Conservation (phyloP, 768 basidiomycete species). For the Daedaleopsis sinensis region DNA sequence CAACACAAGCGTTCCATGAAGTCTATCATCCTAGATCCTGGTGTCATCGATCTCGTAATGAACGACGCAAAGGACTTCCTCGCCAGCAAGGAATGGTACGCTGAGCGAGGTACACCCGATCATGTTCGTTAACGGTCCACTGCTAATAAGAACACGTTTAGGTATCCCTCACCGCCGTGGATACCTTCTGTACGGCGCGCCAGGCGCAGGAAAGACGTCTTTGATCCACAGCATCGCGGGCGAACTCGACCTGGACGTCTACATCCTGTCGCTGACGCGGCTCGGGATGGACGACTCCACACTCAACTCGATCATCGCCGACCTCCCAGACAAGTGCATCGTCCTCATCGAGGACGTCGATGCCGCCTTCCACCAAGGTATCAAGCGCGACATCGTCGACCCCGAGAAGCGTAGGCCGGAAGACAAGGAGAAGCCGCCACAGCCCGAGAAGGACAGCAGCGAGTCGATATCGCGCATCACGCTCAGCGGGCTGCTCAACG, state of each 20-base stretch:
- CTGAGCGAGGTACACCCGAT: constrained; percentile 53
- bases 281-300: constrained; percentile 63
- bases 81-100: constrained; percentile 70
- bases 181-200: constrained; percentile 74
- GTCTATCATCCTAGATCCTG: constrained; percentile 76
- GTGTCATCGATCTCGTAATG: constrained; percentile 66
- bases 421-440: background rate
- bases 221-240: constrained; percentile 78
- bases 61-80: constrained; percentile 76
- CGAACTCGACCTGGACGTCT: constrained; percentile 76
- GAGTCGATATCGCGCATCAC: constrained; percentile 45
- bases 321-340: constrained; percentile 72
- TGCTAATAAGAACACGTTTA: background rate
- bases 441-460: constrained; percentile 2
- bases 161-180: constrained; percentile 82
- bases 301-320: constrained; percentile 59
- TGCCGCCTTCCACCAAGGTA: constrained; percentile 56
- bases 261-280: constrained; percentile 70
- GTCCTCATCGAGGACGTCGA: constrained; percentile 87
- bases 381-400: constrained; percentile 21
- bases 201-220: constrained; percentile 80
- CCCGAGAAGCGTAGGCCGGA: constrained; percentile 12
- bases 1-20: constrained; percentile 66
- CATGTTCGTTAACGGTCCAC: background rate
- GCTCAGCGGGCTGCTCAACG: constrained; percentile 75